A percentile compares a stretch with the other conserved stretches of the same genome.
Evolutionary conservation across 2,329 filamentous ascomycete species (phyloP).

Genomic region (Epichloe coenophiala): DNA sequence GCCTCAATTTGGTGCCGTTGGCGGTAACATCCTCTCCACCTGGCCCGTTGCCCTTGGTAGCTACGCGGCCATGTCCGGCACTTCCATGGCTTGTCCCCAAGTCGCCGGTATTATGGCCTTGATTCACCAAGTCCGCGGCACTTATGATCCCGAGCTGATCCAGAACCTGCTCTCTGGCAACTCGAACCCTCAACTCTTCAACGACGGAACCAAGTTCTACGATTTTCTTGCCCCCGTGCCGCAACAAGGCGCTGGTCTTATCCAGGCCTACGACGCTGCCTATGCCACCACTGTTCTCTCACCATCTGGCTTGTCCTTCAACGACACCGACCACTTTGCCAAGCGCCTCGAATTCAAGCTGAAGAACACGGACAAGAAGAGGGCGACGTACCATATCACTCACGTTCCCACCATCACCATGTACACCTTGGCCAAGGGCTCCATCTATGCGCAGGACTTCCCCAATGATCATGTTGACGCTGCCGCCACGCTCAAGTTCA

Average conservation of each 20-base stretch:
- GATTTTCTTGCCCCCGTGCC: conserved; percentile 37
- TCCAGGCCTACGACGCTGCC: conserved; percentile 47
- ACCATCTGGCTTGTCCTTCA: conserved; percentile 46
- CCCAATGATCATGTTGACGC: conserved; percentile 30
- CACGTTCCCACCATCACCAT: conserved; percentile 37
- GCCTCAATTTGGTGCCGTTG: conserved; percentile 41
- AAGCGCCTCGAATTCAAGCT: conserved; percentile 38
- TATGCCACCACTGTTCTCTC: conserved; percentile 38
- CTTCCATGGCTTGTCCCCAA: conserved; percentile 47
- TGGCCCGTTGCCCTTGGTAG: conserved; percentile 31
- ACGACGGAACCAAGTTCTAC: conserved; percentile 24
- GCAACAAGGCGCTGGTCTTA: conserved; percentile 47
- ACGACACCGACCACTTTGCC: conserved; percentile 46
- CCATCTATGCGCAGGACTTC: conserved; percentile 26
- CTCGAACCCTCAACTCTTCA: conserved; percentile 35
- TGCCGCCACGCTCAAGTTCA: conserved; percentile 20
- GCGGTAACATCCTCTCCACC: conserved; percentile 45
- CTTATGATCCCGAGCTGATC: conserved; percentile 33
- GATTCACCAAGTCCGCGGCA: conserved; percentile 37
- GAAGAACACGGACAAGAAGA: conserved; percentile 35
- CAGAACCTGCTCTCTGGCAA: conserved; percentile 36
- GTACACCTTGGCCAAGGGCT: conserved; percentile 30
- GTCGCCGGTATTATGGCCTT: conserved; percentile 41
- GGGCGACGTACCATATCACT: conserved; percentile 37
- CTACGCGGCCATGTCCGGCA: conserved; percentile 41